Evolutionary conservation across 768 basidiomycete species (phyloP).

Genomic region (Omphalotus guepiniiformis): DNA sequence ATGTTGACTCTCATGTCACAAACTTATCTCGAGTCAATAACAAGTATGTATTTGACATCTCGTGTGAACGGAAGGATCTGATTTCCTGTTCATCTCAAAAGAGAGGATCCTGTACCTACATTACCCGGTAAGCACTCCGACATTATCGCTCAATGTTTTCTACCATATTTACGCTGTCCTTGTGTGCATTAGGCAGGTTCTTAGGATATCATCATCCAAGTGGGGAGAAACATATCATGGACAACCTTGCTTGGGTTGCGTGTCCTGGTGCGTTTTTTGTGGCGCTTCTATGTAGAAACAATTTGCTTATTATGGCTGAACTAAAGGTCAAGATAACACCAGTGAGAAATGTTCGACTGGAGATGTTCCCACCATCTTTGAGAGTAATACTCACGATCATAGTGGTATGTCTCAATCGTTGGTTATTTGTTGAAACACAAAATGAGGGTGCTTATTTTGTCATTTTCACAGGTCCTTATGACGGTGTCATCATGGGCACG

Average conservation of each 20-base stretch:
- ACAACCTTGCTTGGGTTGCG: conserved; percentile 41
- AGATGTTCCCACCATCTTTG: conserved; percentile 47
- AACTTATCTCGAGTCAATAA: conserved; percentile 55
- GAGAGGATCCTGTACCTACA: conserved; percentile 26
- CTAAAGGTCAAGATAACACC: conserved; percentile 56
- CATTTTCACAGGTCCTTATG: conserved; percentile 5
- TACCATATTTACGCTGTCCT: background rate
- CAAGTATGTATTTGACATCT: conserved; percentile 22
- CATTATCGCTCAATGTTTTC: conserved; percentile 1
- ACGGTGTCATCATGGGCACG: conserved; percentile 9
- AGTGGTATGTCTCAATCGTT: conserved; percentile 37
- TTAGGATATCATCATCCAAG: conserved; percentile 44
- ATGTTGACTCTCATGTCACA: conserved; percentile 41
- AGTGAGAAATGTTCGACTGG: conserved; percentile 47
- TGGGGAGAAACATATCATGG: conserved; percentile 26
- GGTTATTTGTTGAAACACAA: no score
- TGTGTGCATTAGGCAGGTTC: conserved; percentile 22
- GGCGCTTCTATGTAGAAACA: no score
- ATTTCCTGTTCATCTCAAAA: background rate
- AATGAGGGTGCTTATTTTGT: background rate
- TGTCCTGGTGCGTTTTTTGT: conserved; percentile 43
- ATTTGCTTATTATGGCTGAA: no score
- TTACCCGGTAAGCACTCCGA: conserved; percentile 28
- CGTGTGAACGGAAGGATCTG: background rate
- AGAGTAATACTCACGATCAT: conserved; percentile 41